Percentiles rank a stretch among this genome's conserved stretches.
phyloP scores from a whole-genome alignment of 345 rosid genomes.

The Eucalyptus tenuipes region DNA sequence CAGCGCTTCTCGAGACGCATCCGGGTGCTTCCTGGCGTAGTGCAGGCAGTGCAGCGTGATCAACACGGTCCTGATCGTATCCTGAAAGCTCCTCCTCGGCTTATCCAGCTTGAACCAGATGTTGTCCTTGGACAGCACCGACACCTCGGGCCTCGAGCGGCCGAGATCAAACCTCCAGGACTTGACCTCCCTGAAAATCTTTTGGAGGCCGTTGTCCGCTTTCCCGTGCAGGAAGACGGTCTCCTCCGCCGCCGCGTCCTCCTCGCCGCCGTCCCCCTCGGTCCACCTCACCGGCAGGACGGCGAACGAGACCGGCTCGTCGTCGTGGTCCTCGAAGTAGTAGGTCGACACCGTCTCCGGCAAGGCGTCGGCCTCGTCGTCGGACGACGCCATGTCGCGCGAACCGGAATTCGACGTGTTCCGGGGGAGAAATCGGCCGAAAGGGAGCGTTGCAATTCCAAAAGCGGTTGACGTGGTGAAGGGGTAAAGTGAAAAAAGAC shows the following conservation, averaged over 20 bases:
- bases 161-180: slow-evolving; percentile 74
- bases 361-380: slow-evolving; percentile 51
- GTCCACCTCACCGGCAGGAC: slow-evolving; percentile 53
- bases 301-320: slow-evolving; percentile 45
- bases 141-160: slow-evolving; percentile 38
- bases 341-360: slow-evolving; percentile 46
- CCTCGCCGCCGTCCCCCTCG: slow-evolving; percentile 10
- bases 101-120: slow-evolving; percentile 56
- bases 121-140: slow-evolving; percentile 49
- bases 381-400: slow-evolving; percentile 41
- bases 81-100: slow-evolving; percentile 69
- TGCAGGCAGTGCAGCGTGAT: slow-evolving; percentile 50
- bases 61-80: slow-evolving; percentile 35
- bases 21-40: slow-evolving; percentile 37
- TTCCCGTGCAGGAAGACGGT: slow-evolving; percentile 45
- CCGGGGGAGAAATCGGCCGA: neutral
- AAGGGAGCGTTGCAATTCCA: neutral
- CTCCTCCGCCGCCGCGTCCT: neutral
- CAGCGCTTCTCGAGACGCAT: slow-evolving; percentile 38
- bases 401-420: neutral
- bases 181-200: slow-evolving; percentile 38
- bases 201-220: slow-evolving; percentile 45
- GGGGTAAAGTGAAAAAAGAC: neutral
- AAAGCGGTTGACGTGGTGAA: neutral
- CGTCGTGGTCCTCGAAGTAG: slow-evolving; percentile 41